Evolutionary conservation across 257 asterid species (phyloP).

Genomic region (Voacanga thouarsii): DNA sequence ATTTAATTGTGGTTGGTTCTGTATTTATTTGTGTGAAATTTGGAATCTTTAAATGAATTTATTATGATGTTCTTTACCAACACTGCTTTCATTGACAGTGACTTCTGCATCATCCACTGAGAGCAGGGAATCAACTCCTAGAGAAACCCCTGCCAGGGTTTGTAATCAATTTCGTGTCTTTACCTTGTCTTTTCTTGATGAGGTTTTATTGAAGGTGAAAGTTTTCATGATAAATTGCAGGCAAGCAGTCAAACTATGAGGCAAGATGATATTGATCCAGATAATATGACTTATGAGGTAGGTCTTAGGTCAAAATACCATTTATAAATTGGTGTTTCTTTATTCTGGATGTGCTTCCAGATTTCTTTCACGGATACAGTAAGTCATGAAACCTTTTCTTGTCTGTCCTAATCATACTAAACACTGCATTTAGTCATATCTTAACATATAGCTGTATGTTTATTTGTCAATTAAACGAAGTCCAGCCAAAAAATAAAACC

Average conservation of each 20-base stretch:
- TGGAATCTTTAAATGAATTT: background rate
- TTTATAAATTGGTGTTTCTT: background rate
- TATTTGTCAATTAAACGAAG: background rate
- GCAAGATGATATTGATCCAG: constrained; percentile 72
- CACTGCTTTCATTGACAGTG: constrained; percentile 6
- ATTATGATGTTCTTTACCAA: background rate
- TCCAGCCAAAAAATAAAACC: background rate
- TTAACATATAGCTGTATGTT: background rate
- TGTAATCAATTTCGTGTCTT: constrained; percentile 15
- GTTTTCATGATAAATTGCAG: constrained; percentile 36
- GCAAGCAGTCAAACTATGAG: constrained; percentile 34
- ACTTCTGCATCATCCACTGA: constrained; percentile 38
- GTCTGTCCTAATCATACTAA: background rate
- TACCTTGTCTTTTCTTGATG: constrained; percentile 19
- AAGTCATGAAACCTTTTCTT: background rate
- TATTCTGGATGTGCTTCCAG: background rate
- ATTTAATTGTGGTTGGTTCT: background rate
- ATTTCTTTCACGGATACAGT: background rate
- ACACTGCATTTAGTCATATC: background rate
- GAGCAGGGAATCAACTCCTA: constrained; percentile 37
- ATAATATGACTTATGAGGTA: constrained; percentile 88
- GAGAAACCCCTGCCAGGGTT: constrained; percentile 60
- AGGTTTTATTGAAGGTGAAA: constrained; percentile 5
- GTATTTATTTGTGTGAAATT: background rate
- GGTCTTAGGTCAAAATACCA: constrained; percentile 8